Base-by-base conservation (phyloP, 176 grass and related monocot species). In the Echinochloa phyllopogon region DNA sequence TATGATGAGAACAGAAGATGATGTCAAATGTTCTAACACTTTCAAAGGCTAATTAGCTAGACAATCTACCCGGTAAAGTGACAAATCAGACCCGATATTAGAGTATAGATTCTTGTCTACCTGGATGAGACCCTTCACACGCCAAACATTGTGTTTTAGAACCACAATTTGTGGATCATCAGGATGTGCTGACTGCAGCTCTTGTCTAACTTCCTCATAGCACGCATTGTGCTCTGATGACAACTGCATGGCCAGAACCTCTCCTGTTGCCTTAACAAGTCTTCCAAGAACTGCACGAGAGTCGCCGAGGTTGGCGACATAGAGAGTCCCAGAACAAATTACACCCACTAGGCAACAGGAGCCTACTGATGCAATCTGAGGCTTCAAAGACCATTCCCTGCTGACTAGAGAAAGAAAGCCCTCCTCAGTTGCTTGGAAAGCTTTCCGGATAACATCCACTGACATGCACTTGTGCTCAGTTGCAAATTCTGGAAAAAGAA, bases 81-180 rank as follows among this genome's bases (percentile, higher is more conserved):
- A 18, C 12, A 69, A 69, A 65, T 21, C 68, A 71, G 51, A 81
- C 4, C 51, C 83, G 38, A 67, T 74, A 52, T 68, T 75, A 25
- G 40, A 44, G 59, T 53, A 60, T 8, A 84, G 42, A 80, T 29
- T 8, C 87, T 76, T 68, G 3, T 49, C 12, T 87, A 91, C 94
- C 94, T 97, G 94, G 49, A 97, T 97, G 77, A 97, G 67, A 59
- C 94, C 94, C 85, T 97, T 97, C 75, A 97, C 89, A 15, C 94
- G 94, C 94, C 94, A 97, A 51, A 97, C 92, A 24, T 97, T 92
- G 86, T 97, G 94, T 76, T 94, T 97, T 9, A 97, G 88, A 81
- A 97, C 85, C 81, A 96, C 92, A 47, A 97, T 89, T 13, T 89
- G 92, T 41, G 92, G 81, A 88, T 97, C 94, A 84, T 94, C 72